Percentiles rank a stretch among this genome's conserved stretches.
Evolutionary conservation across 2,329 filamentous ascomycete species (phyloP).

Genomic region (Botrytis aclada): DNA sequence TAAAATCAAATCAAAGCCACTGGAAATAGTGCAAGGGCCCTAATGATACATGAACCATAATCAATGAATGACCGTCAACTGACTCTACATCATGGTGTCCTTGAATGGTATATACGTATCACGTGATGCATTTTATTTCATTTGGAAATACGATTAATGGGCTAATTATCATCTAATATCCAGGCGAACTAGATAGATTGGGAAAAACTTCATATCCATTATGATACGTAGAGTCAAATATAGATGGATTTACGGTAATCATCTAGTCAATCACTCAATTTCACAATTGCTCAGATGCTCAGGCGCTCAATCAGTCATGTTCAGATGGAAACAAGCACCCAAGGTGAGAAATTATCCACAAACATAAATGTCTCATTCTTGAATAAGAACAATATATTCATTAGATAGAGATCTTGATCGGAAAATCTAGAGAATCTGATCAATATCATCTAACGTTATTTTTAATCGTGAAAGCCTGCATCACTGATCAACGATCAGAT

Average conservation of each 20-base stretch:
- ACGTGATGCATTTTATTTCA: not conserved
- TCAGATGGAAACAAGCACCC: not conserved
- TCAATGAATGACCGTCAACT: not conserved
- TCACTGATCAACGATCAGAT: not conserved
- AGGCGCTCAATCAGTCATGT: not conserved
- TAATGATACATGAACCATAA: not conserved
- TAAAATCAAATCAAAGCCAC: not conserved
- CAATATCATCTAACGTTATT: not conserved
- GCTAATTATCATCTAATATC: not conserved
- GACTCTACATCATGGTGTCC: not conserved
- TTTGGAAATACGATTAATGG: not conserved
- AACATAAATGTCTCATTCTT: not conserved
- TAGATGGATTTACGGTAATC: not conserved
- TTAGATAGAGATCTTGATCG: not conserved
- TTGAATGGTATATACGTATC: accelerated
- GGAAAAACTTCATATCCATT: not conserved
- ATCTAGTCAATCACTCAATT: not conserved
- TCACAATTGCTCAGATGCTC: not conserved
- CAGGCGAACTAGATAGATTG: not conserved
- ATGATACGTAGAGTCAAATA: not conserved
- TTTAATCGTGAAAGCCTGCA: not conserved
- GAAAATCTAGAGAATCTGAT: not conserved
- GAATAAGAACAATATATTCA: not conserved
- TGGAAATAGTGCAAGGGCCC: not conserved
- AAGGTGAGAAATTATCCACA: not conserved